These are phyloP conservation scores for Thuja plicata DNA, from an alignment of 83 land plant genomes.

Conservation along the genomic window DNA sequence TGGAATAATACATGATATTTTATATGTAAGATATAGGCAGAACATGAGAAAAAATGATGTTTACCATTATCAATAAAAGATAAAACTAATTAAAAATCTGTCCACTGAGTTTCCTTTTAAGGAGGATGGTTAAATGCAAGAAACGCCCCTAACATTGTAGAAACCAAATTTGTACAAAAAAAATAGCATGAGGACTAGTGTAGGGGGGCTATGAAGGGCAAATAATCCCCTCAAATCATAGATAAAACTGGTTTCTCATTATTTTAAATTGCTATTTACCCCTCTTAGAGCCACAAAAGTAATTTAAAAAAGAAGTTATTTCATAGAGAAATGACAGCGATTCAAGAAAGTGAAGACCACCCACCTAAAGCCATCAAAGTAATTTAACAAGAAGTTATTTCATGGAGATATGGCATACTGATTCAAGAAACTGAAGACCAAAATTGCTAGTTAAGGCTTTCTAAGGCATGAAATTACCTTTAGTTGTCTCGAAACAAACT, in stretches of 20 bases:
- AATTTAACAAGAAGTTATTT: not conserved
- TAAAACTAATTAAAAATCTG: too few relatives aligned
- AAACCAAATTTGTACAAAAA: not conserved
- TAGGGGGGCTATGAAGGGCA: too few relatives aligned
- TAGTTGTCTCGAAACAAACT: slow-evolving; percentile 64
- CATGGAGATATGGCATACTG: not conserved
- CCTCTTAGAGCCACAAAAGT: not conserved
- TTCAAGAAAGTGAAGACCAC: not conserved
- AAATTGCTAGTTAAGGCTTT: not conserved
- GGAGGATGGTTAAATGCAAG: not conserved
- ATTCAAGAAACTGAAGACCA: not conserved
- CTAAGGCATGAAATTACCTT: slow-evolving; percentile 35
- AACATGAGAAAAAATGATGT: not conserved
- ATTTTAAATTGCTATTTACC: not conserved
- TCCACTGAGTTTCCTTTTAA: not conserved
- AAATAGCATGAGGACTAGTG: not conserved
- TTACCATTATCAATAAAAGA: not conserved
- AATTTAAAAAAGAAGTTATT: too few relatives aligned
- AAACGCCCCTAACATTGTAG: not conserved
- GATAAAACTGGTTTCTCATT: not conserved
- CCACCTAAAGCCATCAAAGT: not conserved
- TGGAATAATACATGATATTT: not conserved
- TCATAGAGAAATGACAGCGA: too few relatives aligned
- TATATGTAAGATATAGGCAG: not conserved
- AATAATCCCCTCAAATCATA: not conserved